These are phyloP conservation scores for Phytophthora quininea DNA, from an alignment of 352 stramenopile genomes.

Conservation along the genomic window DNA sequence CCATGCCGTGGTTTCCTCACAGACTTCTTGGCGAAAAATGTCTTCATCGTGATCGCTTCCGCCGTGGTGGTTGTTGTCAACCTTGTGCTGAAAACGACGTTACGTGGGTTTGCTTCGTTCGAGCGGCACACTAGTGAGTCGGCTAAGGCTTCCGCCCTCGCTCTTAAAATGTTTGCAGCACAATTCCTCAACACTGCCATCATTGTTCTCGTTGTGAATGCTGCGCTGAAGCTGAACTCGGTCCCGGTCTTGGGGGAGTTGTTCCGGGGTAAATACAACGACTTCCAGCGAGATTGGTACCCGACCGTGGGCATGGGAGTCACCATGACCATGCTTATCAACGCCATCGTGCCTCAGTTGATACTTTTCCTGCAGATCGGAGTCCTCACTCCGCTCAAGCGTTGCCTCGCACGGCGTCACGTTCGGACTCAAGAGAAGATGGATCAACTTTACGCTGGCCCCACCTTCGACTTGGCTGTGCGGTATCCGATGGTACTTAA, in stretches of 20 bases:
- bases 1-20: slow-evolving; percentile 73
- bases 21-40: slow-evolving; percentile 71
- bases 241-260: slow-evolving; percentile 62
- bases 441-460: slow-evolving; percentile 78
- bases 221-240: slow-evolving; percentile 43
- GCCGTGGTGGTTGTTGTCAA: slow-evolving; percentile 81
- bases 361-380: slow-evolving; percentile 68
- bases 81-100: slow-evolving; percentile 69
- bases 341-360: slow-evolving; percentile 71
- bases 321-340: slow-evolving; percentile 88
- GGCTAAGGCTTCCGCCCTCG: slow-evolving; percentile 70
- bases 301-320: slow-evolving; percentile 87
- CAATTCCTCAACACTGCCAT: slow-evolving; percentile 88
- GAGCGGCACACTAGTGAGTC: slow-evolving; percentile 86
- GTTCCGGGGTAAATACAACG: slow-evolving; percentile 76
- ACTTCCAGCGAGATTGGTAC: slow-evolving; percentile 90
- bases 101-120: slow-evolving; percentile 71
- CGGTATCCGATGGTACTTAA: slow-evolving; percentile 87
- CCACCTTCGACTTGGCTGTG: slow-evolving; percentile 75
- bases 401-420: slow-evolving; percentile 40
- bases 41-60: slow-evolving; percentile 68
- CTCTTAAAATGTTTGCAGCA: slow-evolving; percentile 79
- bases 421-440: slow-evolving; percentile 79
- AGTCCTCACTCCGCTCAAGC: slow-evolving; percentile 55
- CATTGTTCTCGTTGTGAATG: slow-evolving; percentile 84